Evolutionary conservation across 2,329 filamentous ascomycete species (phyloP).

Genomic region (Fusarium papillatum): DNA sequence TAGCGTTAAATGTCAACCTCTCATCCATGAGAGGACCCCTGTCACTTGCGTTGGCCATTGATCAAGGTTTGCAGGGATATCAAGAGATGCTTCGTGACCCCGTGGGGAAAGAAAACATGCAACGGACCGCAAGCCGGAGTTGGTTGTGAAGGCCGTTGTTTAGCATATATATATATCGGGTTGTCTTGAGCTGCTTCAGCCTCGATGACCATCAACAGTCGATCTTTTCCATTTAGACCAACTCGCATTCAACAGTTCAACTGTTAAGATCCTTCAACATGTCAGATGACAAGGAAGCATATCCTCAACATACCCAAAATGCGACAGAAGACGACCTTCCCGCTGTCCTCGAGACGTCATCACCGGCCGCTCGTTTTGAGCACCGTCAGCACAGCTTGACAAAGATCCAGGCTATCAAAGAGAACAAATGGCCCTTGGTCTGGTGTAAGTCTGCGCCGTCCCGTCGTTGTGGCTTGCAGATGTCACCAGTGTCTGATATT

Average conservation of each 20-base stretch:
- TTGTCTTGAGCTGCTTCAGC: background rate
- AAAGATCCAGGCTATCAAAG: background rate
- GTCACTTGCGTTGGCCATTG: background rate
- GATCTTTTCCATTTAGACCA: background rate
- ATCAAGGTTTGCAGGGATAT: background rate
- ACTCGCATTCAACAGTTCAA: background rate
- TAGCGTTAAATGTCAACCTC: background rate
- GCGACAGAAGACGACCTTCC: background rate
- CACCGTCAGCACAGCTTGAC: background rate
- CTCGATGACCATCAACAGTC: background rate
- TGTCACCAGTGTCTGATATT: background rate
- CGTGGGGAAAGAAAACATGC: background rate
- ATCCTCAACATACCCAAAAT: background rate
- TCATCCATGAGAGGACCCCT: background rate
- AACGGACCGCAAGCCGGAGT: background rate
- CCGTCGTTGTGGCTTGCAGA: background rate
- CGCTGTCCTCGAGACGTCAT: background rate
- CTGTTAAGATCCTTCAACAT: background rate
- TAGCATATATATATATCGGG: background rate
- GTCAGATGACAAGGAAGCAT: background rate
- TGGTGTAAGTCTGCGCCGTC: background rate
- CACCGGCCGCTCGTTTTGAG: background rate
- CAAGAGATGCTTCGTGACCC: background rate
- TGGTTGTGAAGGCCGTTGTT: background rate
- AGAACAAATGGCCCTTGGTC: background rate